Percentiles rank a stretch among this genome's conserved stretches.
Conservation (phyloP, 140 eudicot species). For the Bidens hawaiensis region DNA sequence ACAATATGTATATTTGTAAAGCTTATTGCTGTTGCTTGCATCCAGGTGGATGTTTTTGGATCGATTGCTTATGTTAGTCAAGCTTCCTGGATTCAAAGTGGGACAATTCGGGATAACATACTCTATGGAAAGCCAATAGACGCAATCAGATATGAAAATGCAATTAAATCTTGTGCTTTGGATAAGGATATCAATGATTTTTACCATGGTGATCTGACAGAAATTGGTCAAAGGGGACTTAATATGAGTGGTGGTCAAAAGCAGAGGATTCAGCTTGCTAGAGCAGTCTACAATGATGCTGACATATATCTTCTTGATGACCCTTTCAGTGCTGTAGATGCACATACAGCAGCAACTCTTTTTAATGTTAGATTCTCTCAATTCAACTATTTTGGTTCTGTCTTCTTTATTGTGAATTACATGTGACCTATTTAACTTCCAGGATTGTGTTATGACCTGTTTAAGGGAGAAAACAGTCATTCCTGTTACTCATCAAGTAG, state of each 20-base stretch:
- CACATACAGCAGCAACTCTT: conserved; percentile 79
- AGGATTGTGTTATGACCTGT: conserved; percentile 80
- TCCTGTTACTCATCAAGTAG: conserved; percentile 79
- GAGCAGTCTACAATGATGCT: conserved; percentile 79
- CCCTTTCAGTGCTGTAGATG: conserved; percentile 87
- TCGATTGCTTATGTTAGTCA: conserved; percentile 75
- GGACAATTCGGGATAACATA: conserved; percentile 64
- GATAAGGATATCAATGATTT: conserved; percentile 67
- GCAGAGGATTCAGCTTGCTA: conserved; percentile 82
- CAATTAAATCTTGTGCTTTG: conserved; percentile 53
- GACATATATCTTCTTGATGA: conserved; percentile 87
- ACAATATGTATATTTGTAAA: not conserved
- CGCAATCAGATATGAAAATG: conserved; percentile 45
- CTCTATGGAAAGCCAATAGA: conserved; percentile 64
- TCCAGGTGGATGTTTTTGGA: conserved; percentile 52
- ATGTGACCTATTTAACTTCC: not conserved
- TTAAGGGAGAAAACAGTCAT: conserved; percentile 53
- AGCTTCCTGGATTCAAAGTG: conserved; percentile 75
- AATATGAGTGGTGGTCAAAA: conserved; percentile 89
- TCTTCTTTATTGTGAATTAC: not conserved
- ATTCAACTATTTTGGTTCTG: not conserved
- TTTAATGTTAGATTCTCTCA: conserved; percentile 43
- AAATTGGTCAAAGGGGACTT: conserved; percentile 85
- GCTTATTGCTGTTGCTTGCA: not conserved
- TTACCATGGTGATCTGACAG: conserved; percentile 65